Evolutionary conservation across 2,329 filamentous ascomycete species (phyloP), one percentile per base, ranked within the genome.

Genomic region (Colletotrichum sojae): DNA sequence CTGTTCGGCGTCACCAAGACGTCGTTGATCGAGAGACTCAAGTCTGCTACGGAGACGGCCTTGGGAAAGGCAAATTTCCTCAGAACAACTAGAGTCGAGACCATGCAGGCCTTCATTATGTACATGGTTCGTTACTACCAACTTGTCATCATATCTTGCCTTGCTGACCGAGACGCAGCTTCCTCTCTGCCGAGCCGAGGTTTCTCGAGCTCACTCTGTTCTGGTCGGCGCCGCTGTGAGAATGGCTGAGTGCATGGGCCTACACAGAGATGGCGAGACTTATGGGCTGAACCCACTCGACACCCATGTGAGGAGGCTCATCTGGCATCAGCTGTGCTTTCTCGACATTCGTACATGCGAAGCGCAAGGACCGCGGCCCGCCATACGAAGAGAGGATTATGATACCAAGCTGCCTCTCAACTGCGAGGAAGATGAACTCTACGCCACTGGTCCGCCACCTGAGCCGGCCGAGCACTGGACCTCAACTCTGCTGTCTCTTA

Each of bases 241-340:
- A 16, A 87, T 94, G 76, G 92, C 91, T 6, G 91, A 94, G 80
- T 94, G 91, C 74, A 93, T 94, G 90, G 91, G 91, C 2, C 80
- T 94, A 18, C 91, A 94, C 75, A 86, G 91, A 9, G 92, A 94
- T 72, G 91, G 91, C 16, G 86, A 88, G 51, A 84, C 86, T 10
- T 94, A 92, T 74, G 88, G 87, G 1, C 84, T 92, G 65, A 88
- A 85, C 3, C 86, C 92, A 0, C 80, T 94, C 3, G 92, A 94
- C 73, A 90, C 89, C 0, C 91, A 94, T 61, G 84, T 94, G 3
- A 88, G 92, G 13, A 88, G 92, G 5, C 81, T 94, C 46, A 84
- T 94, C 40, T 94, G 92, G 92, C 90, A 94, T 76, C 92, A 94
- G 74, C 84, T 95, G 20, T 94, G 91, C 78, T 93, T 93, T 76